Base-by-base conservation (phyloP, 2,329 filamentous ascomycete genomes). In the Ophiostoma ulmi region DNA sequence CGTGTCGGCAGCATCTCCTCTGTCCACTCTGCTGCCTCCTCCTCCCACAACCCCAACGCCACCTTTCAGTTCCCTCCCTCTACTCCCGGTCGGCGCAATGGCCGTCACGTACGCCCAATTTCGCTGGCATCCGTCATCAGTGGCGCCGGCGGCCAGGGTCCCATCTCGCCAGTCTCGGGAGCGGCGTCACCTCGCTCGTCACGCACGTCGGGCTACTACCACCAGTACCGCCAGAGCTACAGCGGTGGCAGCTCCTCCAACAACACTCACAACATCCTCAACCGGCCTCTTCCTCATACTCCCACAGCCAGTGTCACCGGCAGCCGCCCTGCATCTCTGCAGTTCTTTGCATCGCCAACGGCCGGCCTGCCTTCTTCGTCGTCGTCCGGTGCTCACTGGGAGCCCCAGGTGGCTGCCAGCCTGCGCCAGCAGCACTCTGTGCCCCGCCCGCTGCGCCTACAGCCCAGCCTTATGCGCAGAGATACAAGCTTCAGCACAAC, bases 391-490 rank as follows among this genome's bases (percentile, higher is more conserved):
- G 68, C 48, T 6, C 61, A 63, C 38, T 55, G 58, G 66, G 58
- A 68, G 58, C 61, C n/a, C 61, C 31, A 68, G 55, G 26, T 55
- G 22, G 41, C 71, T 11, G 26, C 58, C 48, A 2, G 17, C 31
- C 41, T 71, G 58, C 41, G 31, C 68, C 35, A 39, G 41, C 22
- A 67, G 65, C 11, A 64, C 17, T 35, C 36, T 20, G 64, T 70
- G n/a, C 69, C 71, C 5, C 71, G 71, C 17, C 67, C 69, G 17
- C 69, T 72, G n/a, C 67, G 67, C 63, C 71, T 72, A 63, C 69
- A 68, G 35, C 71, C 71, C 11, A 48, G 63, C 63, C 63, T 39
- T 3, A 38, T 65, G 63, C 63, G 35, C 63, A 39, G 63, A 39
- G 63, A 65, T n/a, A 39, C 36, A 7, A 41, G 14, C 35, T 22